phyloP scores from a whole-genome alignment of 208 protist species.

The Crithidia expoeki region DNA sequence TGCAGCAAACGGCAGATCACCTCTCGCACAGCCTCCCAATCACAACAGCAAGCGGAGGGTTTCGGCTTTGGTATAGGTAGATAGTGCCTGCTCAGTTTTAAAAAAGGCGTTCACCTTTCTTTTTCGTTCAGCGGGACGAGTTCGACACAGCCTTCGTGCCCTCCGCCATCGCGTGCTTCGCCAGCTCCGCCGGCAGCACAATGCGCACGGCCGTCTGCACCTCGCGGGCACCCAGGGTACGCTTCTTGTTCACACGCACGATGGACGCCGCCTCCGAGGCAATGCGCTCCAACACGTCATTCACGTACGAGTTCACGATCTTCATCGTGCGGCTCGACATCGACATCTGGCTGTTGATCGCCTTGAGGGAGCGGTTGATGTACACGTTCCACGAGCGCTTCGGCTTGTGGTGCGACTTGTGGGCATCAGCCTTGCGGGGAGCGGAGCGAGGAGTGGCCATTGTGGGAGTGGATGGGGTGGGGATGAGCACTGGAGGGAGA shows the following conservation, averaged over 20 bases:
- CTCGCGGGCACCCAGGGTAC: slow-evolving; percentile 95
- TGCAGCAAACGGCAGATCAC: too few relatives aligned
- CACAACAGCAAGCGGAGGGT: too few relatives aligned
- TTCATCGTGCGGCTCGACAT: slow-evolving; percentile 96
- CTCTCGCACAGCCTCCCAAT: too few relatives aligned
- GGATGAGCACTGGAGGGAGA: neutral
- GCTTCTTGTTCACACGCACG: slow-evolving; percentile 95
- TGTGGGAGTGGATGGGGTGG: neutral
- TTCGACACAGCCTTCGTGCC: slow-evolving; percentile 98
- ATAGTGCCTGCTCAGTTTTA: too few relatives aligned
- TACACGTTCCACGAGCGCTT: slow-evolving; percentile 89
- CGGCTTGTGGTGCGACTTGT: slow-evolving; percentile 66
- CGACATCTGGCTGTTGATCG: slow-evolving; percentile 96
- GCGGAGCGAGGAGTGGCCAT: slow-evolving; percentile 66
- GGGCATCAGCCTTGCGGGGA: slow-evolving; percentile 30
- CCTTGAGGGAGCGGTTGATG: slow-evolving; percentile 92
- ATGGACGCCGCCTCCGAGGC: slow-evolving; percentile 93
- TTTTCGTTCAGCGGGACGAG: slow-evolving; percentile 38
- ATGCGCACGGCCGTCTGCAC: slow-evolving; percentile 97
- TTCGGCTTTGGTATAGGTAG: too few relatives aligned
- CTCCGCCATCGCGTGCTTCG: slow-evolving; percentile 99
- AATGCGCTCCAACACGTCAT: slow-evolving; percentile 98
- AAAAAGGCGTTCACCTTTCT: too few relatives aligned
- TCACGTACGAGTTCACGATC: slow-evolving; percentile 98
- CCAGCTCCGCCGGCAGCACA: slow-evolving; percentile 97